Base-by-base conservation (phyloP, 192 early-diverging fungal species). In the Coemansia sp. region DNA sequence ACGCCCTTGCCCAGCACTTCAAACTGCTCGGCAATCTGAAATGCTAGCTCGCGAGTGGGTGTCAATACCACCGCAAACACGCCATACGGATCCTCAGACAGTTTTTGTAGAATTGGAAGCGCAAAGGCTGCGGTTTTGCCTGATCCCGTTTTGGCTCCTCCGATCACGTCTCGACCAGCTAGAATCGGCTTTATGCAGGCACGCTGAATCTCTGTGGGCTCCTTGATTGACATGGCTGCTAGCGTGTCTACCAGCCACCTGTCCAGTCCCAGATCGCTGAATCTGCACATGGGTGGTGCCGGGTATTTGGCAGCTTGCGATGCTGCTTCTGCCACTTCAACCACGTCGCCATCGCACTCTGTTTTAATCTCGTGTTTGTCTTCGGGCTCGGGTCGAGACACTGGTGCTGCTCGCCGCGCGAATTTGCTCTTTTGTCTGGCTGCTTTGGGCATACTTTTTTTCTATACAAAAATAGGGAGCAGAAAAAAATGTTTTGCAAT, bases 111-210 rank as follows among this genome's bases (percentile, higher is more conserved):
- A 14, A 99, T 96, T 0, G 97, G 97, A 9, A 98, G 65, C 5
- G 97, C 97, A 83, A 99, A 99, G 0, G 96, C 93, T 9, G 93
- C 93, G 0, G 97, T 99, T 69, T 99, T 99, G 50, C 97, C 97
- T 2, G 85, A 88, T 44, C 97, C 97, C 6, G 97, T 99, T 48
- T 91, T 93, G 26, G 97, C 95, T 12, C 88, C 87, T 30, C 94
- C 97, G 44, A 99, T 90, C 9, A 94, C 87, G 61, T 96, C 89
- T 54, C 77, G 80, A 0, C 89, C 89, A 14, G 60, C 58, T 2
- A 99, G 72, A 23, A 93, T 89, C 40, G 85, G 77, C 0, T 81
- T 84, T 26, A 99, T 90, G 68, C 94, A 96, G 4, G 86, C 87
- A 8, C 73, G 75, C 58, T 99, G 96, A 68, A 99, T 99, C 71